phyloP scores from a whole-genome alignment of 768 basidiomycete genomes.

The Crepidotus variabilis region DNA sequence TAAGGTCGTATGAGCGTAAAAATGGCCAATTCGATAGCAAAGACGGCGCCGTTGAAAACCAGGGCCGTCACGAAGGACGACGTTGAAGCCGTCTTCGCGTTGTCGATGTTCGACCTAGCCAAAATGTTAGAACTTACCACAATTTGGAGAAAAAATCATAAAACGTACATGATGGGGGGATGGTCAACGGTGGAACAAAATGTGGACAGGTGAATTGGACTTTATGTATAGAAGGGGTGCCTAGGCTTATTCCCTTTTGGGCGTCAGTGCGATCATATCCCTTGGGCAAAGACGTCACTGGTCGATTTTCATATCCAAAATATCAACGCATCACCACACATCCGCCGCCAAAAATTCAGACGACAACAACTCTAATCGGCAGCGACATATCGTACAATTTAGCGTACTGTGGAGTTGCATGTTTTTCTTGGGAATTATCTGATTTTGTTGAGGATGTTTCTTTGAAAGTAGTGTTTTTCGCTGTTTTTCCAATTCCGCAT shows the following conservation, averaged over 20 bases:
- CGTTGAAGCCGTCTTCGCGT: constrained; percentile 63
- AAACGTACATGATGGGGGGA: background rate
- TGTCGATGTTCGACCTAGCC: constrained; percentile 26
- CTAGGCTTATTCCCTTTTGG: background rate
- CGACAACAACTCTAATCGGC: background rate
- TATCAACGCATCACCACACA: background rate
- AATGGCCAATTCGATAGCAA: constrained; percentile 61
- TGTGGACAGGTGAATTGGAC: background rate
- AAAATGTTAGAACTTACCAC: background rate
- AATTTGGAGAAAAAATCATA: background rate
- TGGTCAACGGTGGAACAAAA: background rate
- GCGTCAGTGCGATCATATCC: background rate
- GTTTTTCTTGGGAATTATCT: too few species aligned
- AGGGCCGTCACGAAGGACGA: constrained; percentile 81
- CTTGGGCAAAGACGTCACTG: background rate
- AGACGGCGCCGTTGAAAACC: constrained; percentile 74
- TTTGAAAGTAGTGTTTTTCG: too few species aligned
- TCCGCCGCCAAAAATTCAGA: background rate
- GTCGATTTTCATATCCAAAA: background rate
- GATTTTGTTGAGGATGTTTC: too few species aligned
- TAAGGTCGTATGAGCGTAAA: constrained; percentile 84
- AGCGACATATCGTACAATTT: background rate
- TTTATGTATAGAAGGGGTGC: background rate
- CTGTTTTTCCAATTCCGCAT: too few species aligned
- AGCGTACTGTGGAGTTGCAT: too few species aligned